Conservation (phyloP, 305 asterid genomes). For the Ajuga reptans region DNA sequence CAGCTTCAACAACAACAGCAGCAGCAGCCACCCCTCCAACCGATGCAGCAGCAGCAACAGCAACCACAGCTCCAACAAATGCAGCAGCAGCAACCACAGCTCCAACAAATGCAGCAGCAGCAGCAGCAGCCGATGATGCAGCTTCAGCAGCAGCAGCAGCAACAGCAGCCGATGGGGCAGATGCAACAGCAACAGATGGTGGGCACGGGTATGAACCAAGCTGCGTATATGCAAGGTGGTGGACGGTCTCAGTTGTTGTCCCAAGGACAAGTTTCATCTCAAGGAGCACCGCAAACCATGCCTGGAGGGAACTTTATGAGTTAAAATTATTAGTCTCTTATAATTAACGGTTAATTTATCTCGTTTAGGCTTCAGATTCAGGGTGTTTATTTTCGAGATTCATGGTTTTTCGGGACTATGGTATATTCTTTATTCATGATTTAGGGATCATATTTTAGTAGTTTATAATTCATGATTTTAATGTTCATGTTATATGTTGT, state of each 20-base stretch:
- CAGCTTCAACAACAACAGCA: constrained; percentile 22
- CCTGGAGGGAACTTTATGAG: constrained; percentile 59
- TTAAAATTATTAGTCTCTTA: constrained; percentile 2
- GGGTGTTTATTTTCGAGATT: too few relatives aligned
- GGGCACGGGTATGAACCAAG: constrained; percentile 53
- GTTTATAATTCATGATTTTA: too few relatives aligned
- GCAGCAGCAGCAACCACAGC: constrained; percentile 41
- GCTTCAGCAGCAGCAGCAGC: constrained; percentile 18
- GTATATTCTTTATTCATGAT: too few relatives aligned
- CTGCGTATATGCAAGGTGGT: constrained; percentile 57
- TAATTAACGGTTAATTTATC: too few relatives aligned
- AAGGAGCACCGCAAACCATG: constrained; percentile 52
- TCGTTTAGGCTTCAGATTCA: too few relatives aligned
- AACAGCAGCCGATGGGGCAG: constrained; percentile 16
- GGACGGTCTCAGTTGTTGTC: constrained; percentile 57
- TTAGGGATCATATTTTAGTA: too few relatives aligned
- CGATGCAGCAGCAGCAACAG: constrained; percentile 42
- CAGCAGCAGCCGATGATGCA: constrained; percentile 28
- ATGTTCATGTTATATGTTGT: too few relatives aligned
- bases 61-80: constrained; percentile 35
- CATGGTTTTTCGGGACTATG: too few relatives aligned
- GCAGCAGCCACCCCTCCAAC: constrained; percentile 21
- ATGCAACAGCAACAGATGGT: constrained; percentile 51
- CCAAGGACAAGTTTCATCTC: constrained; percentile 72
- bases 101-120: constrained; percentile 30